A percentile compares a stretch with the other conserved stretches of the same genome.
phyloP scores from a whole-genome alignment of 331 rosid species.

The Telfairia occidentalis region DNA sequence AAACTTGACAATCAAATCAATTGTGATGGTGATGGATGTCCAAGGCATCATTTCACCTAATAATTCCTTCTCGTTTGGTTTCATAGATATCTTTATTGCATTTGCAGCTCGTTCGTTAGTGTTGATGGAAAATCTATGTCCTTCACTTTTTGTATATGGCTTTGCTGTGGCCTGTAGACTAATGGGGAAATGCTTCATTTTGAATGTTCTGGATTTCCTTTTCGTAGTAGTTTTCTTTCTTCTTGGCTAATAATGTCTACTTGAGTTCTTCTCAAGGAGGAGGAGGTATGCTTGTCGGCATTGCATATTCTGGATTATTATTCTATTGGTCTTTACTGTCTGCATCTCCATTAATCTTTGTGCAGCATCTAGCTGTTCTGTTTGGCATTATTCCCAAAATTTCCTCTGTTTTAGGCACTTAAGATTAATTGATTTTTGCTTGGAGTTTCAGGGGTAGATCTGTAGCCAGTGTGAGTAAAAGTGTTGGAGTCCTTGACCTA shows the following conservation, averaged over 20 bases:
- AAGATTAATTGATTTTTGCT: background rate
- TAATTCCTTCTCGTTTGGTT: background rate
- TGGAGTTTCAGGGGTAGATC: slow-evolving; percentile 35
- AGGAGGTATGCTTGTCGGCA: background rate
- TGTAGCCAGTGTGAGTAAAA: slow-evolving; percentile 45
- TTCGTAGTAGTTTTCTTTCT: background rate
- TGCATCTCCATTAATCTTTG: background rate
- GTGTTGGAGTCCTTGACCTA: slow-evolving; percentile 55
- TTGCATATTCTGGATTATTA: background rate
- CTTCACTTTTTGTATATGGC: background rate
- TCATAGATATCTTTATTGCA: background rate
- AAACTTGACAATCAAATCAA: background rate
- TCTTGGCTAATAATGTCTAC: background rate
- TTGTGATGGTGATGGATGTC: background rate
- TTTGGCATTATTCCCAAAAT: background rate
- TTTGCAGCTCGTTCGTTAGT: background rate
- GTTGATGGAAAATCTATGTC: background rate
- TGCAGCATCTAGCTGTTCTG: background rate
- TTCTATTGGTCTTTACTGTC: background rate
- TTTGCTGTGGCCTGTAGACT: background rate
- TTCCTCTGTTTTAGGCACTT: background rate
- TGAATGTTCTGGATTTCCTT: background rate
- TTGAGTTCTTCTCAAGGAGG: background rate
- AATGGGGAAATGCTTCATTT: background rate
- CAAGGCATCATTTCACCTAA: background rate